These are phyloP conservation scores for Fragaria ananassa DNA, from an alignment of 306 rosid species.

Conservation along the genomic window DNA sequence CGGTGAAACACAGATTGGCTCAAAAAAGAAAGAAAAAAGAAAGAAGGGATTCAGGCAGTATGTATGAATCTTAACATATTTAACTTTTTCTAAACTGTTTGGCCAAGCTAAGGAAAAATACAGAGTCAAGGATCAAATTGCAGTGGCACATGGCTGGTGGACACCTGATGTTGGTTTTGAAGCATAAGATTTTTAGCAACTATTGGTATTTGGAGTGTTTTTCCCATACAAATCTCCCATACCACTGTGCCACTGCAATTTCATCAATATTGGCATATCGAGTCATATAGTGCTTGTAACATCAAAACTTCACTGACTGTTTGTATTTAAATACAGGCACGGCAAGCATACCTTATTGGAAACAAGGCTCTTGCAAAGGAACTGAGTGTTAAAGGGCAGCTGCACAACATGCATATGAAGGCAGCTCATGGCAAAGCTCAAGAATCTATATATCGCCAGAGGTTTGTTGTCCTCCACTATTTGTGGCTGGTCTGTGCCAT, in stretches of 20 bases:
- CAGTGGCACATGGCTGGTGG: slow-evolving; percentile 20
- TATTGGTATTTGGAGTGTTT: slow-evolving; percentile 8
- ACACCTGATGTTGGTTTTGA: slow-evolving; percentile 14
- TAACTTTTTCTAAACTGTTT: neutral
- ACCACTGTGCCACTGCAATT: slow-evolving; percentile 3
- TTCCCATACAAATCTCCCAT: neutral
- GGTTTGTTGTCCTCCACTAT: slow-evolving; percentile 55
- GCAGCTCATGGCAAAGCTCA: slow-evolving; percentile 96
- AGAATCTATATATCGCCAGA: slow-evolving; percentile 90
- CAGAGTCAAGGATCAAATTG: slow-evolving; percentile 17
- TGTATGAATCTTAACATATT: neutral
- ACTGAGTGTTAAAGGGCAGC: slow-evolving; percentile 80
- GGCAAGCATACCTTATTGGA: slow-evolving; percentile 87
- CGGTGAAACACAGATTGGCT: neutral
- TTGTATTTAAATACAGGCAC: slow-evolving; percentile 61
- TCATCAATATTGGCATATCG: neutral
- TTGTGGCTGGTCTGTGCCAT: slow-evolving; percentile 21
- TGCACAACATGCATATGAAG: slow-evolving; percentile 91
- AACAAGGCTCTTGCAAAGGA: slow-evolving; percentile 95
- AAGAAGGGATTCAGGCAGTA: neutral
- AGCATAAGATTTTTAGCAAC: neutral
- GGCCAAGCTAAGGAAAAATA: slow-evolving; percentile 10
- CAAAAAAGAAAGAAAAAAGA: neutral
- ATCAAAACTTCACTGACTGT: slow-evolving; percentile 24
- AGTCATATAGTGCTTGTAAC: slow-evolving; percentile 3